Evolutionary conservation across 208 protist species (phyloP).

Genomic region (Trypanosoma conorhini): DNA sequence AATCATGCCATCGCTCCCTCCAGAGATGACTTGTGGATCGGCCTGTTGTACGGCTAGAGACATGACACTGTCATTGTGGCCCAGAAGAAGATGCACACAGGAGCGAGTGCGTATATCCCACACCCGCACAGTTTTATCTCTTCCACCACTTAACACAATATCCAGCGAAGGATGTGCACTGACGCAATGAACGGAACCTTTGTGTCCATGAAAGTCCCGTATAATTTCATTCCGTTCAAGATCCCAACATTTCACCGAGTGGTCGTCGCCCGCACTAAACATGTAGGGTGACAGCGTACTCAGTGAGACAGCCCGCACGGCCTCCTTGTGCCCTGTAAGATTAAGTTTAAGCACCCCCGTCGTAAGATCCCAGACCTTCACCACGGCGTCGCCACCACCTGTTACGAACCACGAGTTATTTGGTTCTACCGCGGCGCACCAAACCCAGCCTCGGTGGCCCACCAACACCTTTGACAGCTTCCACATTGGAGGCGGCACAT

Average conservation of each 20-base stretch:
- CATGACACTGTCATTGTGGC: conserved; percentile 95
- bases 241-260: conserved; percentile 99
- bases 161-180: conserved; percentile 97
- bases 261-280: conserved; percentile 99
- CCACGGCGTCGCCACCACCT: conserved; percentile 97
- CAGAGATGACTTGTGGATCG: conserved; percentile 94
- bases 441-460: conserved; percentile 97
- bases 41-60: conserved; percentile 85
- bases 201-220: conserved; percentile 98
- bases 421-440: conserved; percentile 95
- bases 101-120: conserved; percentile 90
- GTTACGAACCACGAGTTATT: conserved; percentile 99
- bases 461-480: conserved; percentile 94
- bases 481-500: conserved; percentile 82
- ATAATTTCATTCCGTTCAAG: conserved; percentile 96
- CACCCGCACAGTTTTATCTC: conserved; percentile 95
- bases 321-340: conserved; percentile 98
- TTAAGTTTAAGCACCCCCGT: conserved; percentile 97
- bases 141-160: conserved; percentile 97
- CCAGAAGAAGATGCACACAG: conserved; percentile 87
- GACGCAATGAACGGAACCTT: conserved; percentile 93
- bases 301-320: conserved; percentile 86
- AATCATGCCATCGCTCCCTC: conserved; percentile 93
- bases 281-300: conserved; percentile 97
- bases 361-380: conserved; percentile 99